Conservation (phyloP, 108 stramenopile species). For the Conticribra weissflogii region DNA sequence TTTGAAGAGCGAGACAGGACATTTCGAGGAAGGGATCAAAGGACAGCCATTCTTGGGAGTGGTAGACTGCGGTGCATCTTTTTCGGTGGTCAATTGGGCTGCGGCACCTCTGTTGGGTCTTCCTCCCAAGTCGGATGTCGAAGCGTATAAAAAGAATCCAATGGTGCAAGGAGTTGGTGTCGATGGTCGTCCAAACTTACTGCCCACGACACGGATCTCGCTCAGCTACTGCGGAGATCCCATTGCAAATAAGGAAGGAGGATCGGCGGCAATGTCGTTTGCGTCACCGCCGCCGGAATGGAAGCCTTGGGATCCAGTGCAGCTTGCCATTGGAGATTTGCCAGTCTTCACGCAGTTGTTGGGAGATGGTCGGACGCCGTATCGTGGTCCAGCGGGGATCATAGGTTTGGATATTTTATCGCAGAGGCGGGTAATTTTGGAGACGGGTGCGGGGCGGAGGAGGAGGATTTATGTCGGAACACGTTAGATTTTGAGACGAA, state of each 20-base stretch:
- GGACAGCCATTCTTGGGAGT: constrained; percentile 71
- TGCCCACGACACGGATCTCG: constrained; percentile 53
- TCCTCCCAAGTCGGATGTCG: constrained; percentile 53
- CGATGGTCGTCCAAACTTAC: constrained; percentile 61
- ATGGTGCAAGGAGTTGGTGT: constrained; percentile 63
- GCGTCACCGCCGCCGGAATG: constrained; percentile 57
- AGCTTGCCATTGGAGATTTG: constrained; percentile 72
- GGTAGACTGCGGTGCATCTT: constrained; percentile 76
- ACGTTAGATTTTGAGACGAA: not conserved
- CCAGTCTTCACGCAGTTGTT: constrained; percentile 69
- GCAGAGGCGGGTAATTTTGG: constrained; percentile 75
- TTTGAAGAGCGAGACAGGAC: constrained; percentile 17
- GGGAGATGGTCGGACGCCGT: constrained; percentile 71
- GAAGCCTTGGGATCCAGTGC: constrained; percentile 69
- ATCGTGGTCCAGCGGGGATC: constrained; percentile 69
- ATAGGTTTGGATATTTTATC: constrained; percentile 78
- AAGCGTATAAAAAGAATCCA: constrained; percentile 55
- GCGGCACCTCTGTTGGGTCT: constrained; percentile 64
- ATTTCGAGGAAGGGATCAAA: not conserved
- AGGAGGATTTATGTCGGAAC: constrained; percentile 48
- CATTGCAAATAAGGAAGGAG: constrained; percentile 33
- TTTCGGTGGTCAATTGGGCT: constrained; percentile 72
- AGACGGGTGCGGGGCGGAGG: constrained; percentile 55
- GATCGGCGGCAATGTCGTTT: constrained; percentile 51
- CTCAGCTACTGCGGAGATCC: constrained; percentile 66